A percentile compares a stretch with the other conserved stretches of the same genome.
These are phyloP conservation scores for Phialophora verrucosa DNA, from an alignment of 2,329 filamentous ascomycete genomes.

Conservation along the genomic window DNA sequence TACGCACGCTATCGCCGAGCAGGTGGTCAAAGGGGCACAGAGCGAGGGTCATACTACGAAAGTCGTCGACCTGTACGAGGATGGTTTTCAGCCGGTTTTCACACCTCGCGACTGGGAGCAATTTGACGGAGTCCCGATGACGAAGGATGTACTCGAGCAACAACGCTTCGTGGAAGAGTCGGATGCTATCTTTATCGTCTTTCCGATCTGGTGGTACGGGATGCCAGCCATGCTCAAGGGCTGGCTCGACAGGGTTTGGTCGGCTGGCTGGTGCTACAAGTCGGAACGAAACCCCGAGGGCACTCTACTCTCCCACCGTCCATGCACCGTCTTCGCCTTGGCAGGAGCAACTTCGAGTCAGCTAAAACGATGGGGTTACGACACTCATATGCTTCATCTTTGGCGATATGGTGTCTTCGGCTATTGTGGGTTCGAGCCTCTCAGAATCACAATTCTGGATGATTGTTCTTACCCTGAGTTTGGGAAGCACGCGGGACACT, in stretches of 20 bases:
- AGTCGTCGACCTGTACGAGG: constrained; percentile 20
- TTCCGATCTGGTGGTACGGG: constrained; percentile 25
- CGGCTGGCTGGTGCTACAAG: constrained; percentile 22
- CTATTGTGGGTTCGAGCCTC: constrained; percentile 25
- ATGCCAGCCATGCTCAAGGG: constrained; percentile 24
- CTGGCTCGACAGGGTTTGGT: constrained; percentile 25
- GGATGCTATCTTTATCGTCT: constrained; percentile 21
- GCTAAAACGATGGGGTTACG: constrained; percentile 22
- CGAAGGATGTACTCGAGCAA: constrained; percentile 23
- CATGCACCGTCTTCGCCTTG: constrained; percentile 21
- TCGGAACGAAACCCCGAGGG: constrained; percentile 20
- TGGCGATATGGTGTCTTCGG: constrained; percentile 26
- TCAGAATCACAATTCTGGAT: constrained; percentile 24
- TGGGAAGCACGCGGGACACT: constrained; percentile 12
- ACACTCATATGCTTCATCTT: constrained; percentile 21
- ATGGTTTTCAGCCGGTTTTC: constrained; percentile 20
- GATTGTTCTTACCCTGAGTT: constrained; percentile 14
- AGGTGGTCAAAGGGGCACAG: constrained; percentile 17
- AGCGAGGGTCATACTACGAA: constrained; percentile 21
- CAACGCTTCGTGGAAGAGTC: constrained; percentile 22
- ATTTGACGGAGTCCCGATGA: constrained; percentile 21
- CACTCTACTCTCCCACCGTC: constrained; percentile 8
- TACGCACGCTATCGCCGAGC: constrained; percentile 17
- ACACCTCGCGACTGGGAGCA: constrained; percentile 22
- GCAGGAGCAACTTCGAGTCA: constrained; percentile 19